Percentiles rank a stretch among this genome's conserved stretches.
Evolutionary conservation across 768 basidiomycete species (phyloP).

Genomic region (Panaeolus cyanescens): DNA sequence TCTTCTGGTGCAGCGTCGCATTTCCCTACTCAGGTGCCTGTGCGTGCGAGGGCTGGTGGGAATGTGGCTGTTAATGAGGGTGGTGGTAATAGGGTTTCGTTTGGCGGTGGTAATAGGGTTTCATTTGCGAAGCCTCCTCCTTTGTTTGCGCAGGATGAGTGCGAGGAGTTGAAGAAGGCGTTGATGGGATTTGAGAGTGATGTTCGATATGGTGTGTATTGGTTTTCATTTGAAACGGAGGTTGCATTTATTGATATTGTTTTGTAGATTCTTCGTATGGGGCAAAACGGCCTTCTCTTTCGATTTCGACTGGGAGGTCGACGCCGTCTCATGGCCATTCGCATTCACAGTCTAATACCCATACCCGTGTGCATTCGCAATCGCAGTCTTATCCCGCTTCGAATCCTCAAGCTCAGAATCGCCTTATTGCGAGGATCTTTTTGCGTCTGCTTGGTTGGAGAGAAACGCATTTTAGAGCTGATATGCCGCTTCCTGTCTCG

Average conservation of each 20-base stretch:
- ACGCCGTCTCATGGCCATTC: neutral
- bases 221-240: neutral
- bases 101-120: neutral
- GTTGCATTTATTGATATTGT: neutral
- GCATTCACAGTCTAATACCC: neutral
- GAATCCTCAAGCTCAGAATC: constrained; percentile 34
- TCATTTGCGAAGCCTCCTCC: constrained; percentile 38
- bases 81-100: no score
- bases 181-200: constrained; percentile 34
- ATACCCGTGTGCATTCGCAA: neutral
- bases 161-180: constrained; percentile 68
- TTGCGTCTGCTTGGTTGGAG: constrained; percentile 65
- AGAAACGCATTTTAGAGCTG: constrained; percentile 66
- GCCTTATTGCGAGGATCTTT: constrained; percentile 68
- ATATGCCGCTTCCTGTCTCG: constrained; percentile 56
- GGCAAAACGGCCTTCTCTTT: neutral
- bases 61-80: no score
- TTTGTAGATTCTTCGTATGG: neutral
- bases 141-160: constrained; percentile 78
- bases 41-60: neutral
- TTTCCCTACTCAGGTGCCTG: neutral
- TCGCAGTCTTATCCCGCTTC: neutral
- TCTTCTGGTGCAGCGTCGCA: constrained; percentile 41
- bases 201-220: constrained; percentile 10
- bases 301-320: neutral